Base-by-base conservation (phyloP, 2,329 filamentous ascomycete genomes). In the Curvularia eragrostidis region DNA sequence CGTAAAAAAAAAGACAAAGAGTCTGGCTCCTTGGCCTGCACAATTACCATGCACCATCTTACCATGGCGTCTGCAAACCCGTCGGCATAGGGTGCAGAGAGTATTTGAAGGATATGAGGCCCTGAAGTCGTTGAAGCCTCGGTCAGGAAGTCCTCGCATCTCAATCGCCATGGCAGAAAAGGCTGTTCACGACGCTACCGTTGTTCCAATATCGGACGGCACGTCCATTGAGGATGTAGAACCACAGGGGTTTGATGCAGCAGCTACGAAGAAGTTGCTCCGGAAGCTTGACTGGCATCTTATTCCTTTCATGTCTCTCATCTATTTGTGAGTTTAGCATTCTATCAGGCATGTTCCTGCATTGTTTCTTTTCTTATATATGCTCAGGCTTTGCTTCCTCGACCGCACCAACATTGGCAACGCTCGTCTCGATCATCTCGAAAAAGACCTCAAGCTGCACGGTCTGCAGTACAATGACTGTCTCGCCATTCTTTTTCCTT, bases 401-500 rank as follows among this genome's bases (percentile, higher is more conserved):
- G 54, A 57, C 26, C 54, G 48, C 43, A 56, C 43, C 41, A 84
- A 84, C 68, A 81, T 84, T 44, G 81, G 81, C 41, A 77, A 78
- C 41, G 76, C 75, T 5, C 73, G 74, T 10, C 70, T 78, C 12
- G 76, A 75, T 21, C 73, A 75, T 24, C 72, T 78, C 18, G 76
- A 77, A 46, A 59, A 66, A 39, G 73, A 77, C 39, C 65, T 78
- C 6, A 62, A 70, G 5, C 73, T 79, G 44, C 67, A 68, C 8
- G 75, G 75, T 8, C 52, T 76, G 1, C 80, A 89, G 64, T 90
- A 90, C 61, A 79, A 89, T 2, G 86, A 84, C 1, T 86, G 86
- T 30, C 70, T 85, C 12, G 79, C 82, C 3, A 74, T 85, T 34
- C 82, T 85, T 61, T 85, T 84, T 58, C 81, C 82, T 2, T 83